Evolutionary conservation across 306 rosid genomes (phyloP).

Genomic region (Pterocarpus macrocarpus): DNA sequence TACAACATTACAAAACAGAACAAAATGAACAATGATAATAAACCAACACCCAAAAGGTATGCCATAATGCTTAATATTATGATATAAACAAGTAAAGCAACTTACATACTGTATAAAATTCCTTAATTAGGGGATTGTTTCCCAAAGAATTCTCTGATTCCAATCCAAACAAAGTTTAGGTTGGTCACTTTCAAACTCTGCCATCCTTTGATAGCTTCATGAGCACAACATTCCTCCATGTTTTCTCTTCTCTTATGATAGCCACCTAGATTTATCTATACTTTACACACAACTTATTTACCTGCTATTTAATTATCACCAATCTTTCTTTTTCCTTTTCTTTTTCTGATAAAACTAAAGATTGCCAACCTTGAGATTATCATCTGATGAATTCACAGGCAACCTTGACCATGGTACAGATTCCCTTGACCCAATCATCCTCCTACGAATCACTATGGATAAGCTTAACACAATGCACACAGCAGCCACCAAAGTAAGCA

Average conservation of each 20-base stretch:
- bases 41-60: slow-evolving; percentile 23
- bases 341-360: slow-evolving; percentile 15
- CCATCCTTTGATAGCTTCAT: slow-evolving; percentile 35
- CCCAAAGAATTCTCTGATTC: background rate
- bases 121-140: slow-evolving; percentile 13
- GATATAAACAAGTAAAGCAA: slow-evolving; percentile 46
- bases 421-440: slow-evolving; percentile 49
- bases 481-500: slow-evolving; percentile 57
- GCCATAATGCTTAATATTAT: slow-evolving; percentile 20
- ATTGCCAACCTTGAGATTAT: slow-evolving; percentile 32
- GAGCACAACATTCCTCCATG: slow-evolving; percentile 8
- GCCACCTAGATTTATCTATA: slow-evolving; percentile 29
- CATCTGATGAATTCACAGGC: slow-evolving; percentile 50
- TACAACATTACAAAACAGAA: slow-evolving; percentile 39
- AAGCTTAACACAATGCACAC: slow-evolving; percentile 55
- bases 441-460: slow-evolving; percentile 54
- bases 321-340: background rate
- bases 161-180: background rate
- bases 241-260: slow-evolving; percentile 12
- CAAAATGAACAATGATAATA: slow-evolving; percentile 23
- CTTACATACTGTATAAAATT: slow-evolving; percentile 32
- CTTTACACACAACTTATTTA: slow-evolving; percentile 38
- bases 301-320: slow-evolving; percentile 17
- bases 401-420: slow-evolving; percentile 59
- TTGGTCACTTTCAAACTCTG: slow-evolving; percentile 26